Evolutionary conservation across 306 rosid genomes (phyloP), one percentile per base, ranked within the genome.

Genomic region (Aeschynomene evenia): DNA sequence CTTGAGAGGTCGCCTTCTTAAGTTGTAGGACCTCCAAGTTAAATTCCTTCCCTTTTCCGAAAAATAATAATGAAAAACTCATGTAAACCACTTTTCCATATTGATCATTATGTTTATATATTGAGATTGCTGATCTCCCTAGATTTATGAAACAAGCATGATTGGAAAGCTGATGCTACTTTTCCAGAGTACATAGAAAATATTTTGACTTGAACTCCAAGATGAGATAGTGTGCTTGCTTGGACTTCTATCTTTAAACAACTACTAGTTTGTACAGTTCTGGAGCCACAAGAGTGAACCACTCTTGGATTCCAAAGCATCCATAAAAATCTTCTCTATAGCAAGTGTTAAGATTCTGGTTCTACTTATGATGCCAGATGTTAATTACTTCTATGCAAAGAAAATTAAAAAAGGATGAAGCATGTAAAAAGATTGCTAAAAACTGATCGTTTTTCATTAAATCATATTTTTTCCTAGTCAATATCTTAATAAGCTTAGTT

Each of bases 21-120:
- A 69, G 74, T 77, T 81, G 66, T 59, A 68, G 75, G 65, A 49
- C 18, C 68, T 81, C 60, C 77, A 29, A 69, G 77, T 73, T 75
- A 73, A 81, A 77, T 69, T 69, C 61, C 68, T 70, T 64, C 49
- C 68, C 22, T 69, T 60, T 73, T 63, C 42, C 69, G 53, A 39
- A 77, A 36, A 37, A 48, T 54, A 46, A 54, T 53, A 39, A 68
- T 55, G 49, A 62, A 72, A 14, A 36, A 37, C 39, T 24, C 72
- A 57, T 77, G 80, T 77, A 82, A 73, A 77, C 24, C n/a, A 3
- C 57, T 63, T 64, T 65, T 43, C 49, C 50, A 13, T 77, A 63
- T 67, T 45, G 43, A 48, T 60, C 72, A 28, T 66, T 77, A 45
- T 63, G 37, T 51, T 57, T 57, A 29, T 54, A 50, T 31, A 10